Evolutionary conservation across 2,329 filamentous ascomycete species (phyloP), one percentile per base, ranked within the genome.

Genomic region (Daldinia eschscholtzii): DNA sequence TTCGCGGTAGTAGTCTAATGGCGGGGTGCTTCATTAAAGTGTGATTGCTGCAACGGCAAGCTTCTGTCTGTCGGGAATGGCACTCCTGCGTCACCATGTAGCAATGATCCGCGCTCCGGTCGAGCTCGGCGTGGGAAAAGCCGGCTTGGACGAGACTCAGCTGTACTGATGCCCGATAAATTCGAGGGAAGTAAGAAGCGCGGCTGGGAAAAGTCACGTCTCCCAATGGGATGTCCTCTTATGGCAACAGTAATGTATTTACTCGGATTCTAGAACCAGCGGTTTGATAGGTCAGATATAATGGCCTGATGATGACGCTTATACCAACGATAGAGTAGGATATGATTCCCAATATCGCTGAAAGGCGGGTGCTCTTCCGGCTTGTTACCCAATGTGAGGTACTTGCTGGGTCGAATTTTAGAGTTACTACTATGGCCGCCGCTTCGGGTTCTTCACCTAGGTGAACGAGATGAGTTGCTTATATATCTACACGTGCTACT

Each of bases 61-160:
- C 48, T 35, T 67, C 39, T 67, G 33, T 42, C 59, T 44, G 60
- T 56, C 56, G 59, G 59, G 37, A 60, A 59, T 30, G 59, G 55
- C 56, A 35, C 64, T 53, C 15, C 52, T 67, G 56, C 56, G 64
- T 67, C 64, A 67, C 50, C 56, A 28, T 26, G 64, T 67, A 10
- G 64, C 56, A 63, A 52, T 23, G 50, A 63, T 59, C 46, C 56
- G 56, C 41, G 60, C 52, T 23, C 20, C 48, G 59, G 64, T 39
- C 39, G 33, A 63, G 55, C 41, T 67, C 64, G 64, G 59, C 55
- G 56, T 63, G 41, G 50, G 37, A 60, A 48, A 46, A 26, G 44
- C 55, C 59, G 59, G 60, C 44, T 59, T 42, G 48, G 48, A 52
- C 5, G 13, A 46, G 56, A 66, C 41, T 60, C 37, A 58, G 42